Conservation (phyloP, 2,329 filamentous ascomycete genomes). For the Clonostachys rosea region DNA sequence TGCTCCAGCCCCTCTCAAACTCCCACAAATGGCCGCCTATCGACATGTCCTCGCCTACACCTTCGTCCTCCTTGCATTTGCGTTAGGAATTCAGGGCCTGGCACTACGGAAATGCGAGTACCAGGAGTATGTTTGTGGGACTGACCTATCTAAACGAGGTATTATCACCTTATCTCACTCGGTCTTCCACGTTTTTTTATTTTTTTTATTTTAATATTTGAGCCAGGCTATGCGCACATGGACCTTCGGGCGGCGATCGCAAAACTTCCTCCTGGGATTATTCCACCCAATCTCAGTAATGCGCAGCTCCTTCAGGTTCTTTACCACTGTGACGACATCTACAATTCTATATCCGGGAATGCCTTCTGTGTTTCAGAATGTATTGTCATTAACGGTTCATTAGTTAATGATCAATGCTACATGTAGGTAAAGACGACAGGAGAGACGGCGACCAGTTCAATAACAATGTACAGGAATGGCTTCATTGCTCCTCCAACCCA, state of each 20-base stretch:
- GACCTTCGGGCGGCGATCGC: neutral
- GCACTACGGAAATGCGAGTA: neutral
- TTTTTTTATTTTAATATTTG: neutral
- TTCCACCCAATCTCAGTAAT: neutral
- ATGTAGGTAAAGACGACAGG: neutral
- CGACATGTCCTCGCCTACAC: no score
- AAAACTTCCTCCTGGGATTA: neutral
- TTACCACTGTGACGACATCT: neutral
- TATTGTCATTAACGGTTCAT: neutral
- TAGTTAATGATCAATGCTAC: neutral
- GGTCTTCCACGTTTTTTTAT: neutral
- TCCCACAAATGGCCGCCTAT: no score
- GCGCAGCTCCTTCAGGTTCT: neutral
- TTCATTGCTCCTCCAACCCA: no score
- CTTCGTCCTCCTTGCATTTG: no score
- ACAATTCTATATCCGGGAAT: neutral
- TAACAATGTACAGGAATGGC: neutral
- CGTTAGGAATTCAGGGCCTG: no score
- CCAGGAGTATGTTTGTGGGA: neutral
- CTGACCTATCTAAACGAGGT: neutral
- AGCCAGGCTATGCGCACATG: neutral
- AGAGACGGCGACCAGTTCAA: neutral
- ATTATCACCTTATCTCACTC: neutral
- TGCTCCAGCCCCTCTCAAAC: no score
- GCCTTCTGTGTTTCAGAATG: neutral